Conservation (phyloP, 2,329 filamentous ascomycete species). For the Fusarium ambrosium region DNA sequence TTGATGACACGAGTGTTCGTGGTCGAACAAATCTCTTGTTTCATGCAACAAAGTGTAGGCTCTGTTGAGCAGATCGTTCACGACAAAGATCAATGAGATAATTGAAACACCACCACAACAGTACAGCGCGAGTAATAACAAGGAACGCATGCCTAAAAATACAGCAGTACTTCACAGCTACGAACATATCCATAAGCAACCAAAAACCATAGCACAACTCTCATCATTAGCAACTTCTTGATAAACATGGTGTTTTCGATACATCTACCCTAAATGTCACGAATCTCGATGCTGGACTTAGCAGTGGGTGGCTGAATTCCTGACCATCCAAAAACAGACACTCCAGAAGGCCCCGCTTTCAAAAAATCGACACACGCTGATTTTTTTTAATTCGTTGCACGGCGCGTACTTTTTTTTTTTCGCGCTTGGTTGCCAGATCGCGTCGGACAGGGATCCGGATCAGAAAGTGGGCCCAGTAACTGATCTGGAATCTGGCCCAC, state of each 20-base stretch:
- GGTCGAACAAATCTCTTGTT: neutral
- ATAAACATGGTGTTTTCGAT: neutral
- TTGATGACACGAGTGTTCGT: neutral
- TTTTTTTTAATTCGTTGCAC: slow-evolving; percentile 40
- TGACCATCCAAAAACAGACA: slow-evolving; percentile 5
- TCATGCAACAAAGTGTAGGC: neutral
- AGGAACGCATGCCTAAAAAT: neutral
- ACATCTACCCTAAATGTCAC: slow-evolving; percentile 18
- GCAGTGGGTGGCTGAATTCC: neutral
- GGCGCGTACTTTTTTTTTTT: slow-evolving; percentile 18
- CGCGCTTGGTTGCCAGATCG: slow-evolving; percentile 37
- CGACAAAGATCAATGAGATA: neutral
- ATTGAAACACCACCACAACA: neutral
- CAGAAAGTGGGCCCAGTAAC: slow-evolving; percentile 44
- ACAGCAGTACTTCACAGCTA: neutral
- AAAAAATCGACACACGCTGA: slow-evolving; percentile 25
- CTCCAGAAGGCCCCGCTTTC: slow-evolving; percentile 23
- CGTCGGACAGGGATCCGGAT: slow-evolving; percentile 43
- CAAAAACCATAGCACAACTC: neutral
- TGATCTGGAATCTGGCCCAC: slow-evolving; percentile 56
- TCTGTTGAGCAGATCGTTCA: neutral
- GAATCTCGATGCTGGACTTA: neutral
- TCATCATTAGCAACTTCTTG: neutral
- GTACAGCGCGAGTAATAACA: neutral
- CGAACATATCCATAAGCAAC: neutral